Conservation (phyloP, 129 eudicot species). For the Saposhnikovia divaricata region DNA sequence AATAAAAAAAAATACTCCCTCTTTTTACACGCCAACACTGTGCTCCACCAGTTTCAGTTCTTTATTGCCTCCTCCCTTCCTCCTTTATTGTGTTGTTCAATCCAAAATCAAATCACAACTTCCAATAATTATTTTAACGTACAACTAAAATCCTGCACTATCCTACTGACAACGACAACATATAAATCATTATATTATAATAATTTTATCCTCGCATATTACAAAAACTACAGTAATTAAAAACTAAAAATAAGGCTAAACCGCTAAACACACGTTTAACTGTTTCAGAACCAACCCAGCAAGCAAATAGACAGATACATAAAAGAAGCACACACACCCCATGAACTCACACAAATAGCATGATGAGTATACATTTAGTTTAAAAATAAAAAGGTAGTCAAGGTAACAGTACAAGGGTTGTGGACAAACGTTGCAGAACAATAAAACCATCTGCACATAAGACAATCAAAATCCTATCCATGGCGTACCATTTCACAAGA, state of each 20-base stretch:
- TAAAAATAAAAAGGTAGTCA: too few relatives aligned
- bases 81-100: neutral
- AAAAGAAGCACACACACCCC: too few relatives aligned
- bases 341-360: too few relatives aligned
- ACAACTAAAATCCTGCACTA: neutral
- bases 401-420: neutral
- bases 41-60: neutral
- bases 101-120: conserved; percentile 4
- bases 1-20: neutral
- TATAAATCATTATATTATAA: neutral
- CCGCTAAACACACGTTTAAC: too few relatives aligned
- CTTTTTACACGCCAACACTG: neutral
- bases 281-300: neutral
- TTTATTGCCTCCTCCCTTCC: neutral
- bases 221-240: too few relatives aligned
- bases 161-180: neutral
- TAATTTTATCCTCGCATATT: too few relatives aligned
- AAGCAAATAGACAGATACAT: neutral
- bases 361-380: too few relatives aligned
- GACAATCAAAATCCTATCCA: neutral
- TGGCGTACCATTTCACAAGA: neutral
- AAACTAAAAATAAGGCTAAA: too few relatives aligned
- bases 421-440: neutral
- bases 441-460: neutral
- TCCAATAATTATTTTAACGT: neutral